Conservation (phyloP, 352 stramenopile species). For the Globisporangium recalcitrans region DNA sequence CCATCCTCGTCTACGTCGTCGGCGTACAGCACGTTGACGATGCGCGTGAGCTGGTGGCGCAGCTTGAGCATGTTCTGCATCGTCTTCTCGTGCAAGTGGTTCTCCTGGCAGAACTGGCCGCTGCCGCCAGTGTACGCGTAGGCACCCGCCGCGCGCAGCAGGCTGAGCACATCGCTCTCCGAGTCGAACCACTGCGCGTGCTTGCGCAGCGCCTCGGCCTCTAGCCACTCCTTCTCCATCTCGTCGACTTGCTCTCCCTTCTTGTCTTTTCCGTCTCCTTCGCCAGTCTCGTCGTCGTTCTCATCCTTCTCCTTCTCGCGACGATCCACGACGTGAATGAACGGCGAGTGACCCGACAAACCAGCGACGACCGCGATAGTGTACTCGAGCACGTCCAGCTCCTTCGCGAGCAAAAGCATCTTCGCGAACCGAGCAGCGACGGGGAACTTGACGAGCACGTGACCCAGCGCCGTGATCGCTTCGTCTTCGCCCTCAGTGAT, state of each 20-base stretch:
- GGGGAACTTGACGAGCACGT: slow-evolving; percentile 81
- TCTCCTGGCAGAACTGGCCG: slow-evolving; percentile 61
- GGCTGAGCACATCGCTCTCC: slow-evolving; percentile 78
- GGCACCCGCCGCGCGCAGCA: slow-evolving; percentile 67
- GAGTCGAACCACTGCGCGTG: slow-evolving; percentile 72
- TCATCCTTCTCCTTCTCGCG: slow-evolving; percentile 42
- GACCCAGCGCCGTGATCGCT: slow-evolving; percentile 77
- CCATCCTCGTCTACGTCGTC: slow-evolving; percentile 29
- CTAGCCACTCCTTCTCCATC: slow-evolving; percentile 68
- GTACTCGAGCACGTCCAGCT: slow-evolving; percentile 69
- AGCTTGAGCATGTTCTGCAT: slow-evolving; percentile 88
- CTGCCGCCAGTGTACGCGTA: slow-evolving; percentile 71
- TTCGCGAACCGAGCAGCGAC: slow-evolving; percentile 86
- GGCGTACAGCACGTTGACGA: slow-evolving; percentile 67
- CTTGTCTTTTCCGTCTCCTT: slow-evolving; percentile 20
- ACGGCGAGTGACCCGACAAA: slow-evolving; percentile 69
- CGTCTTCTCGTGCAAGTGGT: slow-evolving; percentile 81
- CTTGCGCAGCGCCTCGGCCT: slow-evolving; percentile 65
- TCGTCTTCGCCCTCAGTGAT: slow-evolving; percentile 54
- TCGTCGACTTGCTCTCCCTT: slow-evolving; percentile 38
- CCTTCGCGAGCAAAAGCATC: slow-evolving; percentile 83
- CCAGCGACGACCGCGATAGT: slow-evolving; percentile 76
- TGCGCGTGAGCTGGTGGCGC: slow-evolving; percentile 75
- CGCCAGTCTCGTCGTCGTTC: slow-evolving; percentile 18
- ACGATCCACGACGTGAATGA: slow-evolving; percentile 58